Evolutionary conservation across 352 stramenopile genomes (phyloP), one percentile per base, ranked within the genome.

Genomic region (Elongisporangium prolatum): DNA sequence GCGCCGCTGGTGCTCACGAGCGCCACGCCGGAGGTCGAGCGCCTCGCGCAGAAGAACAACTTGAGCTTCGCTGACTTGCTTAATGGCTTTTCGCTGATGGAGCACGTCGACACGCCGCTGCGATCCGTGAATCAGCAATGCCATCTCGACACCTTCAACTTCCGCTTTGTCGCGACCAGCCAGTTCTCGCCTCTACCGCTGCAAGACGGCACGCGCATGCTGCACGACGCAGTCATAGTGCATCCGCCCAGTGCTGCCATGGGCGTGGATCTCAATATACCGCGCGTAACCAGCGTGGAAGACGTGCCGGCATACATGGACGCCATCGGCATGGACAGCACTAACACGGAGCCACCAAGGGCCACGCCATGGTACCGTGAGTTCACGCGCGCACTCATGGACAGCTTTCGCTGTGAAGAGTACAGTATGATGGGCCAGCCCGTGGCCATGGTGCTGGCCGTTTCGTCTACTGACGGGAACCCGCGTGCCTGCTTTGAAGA

Each of bases 341-440:
- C 76, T 47, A 75, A 71, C 34, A 62, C 44, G 18, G 79, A 87
- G 49, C 71, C 79, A 3, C 28, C 28, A 1, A 40, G 28, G 28
- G 28, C 28, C 28, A 77, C 93, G 65, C 69, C 80, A n/a, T 95
- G 86, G 86, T 95, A 93, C 60, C 50, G 60, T 9, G 79, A 84
- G 10, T 95, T 93, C 60, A 89, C 87, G 59, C 67, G 85, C 55
- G 74, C 80, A 47, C 71, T 95, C 17, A 71, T 95, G 59, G 86
- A 93, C 53, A 88, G 80, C 40, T 93, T 95, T 51, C 83, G 81
- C 7, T 92, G 86, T 55, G 82, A 93, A 61, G 84, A 93, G 59
- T 88, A 79, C 60, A 88, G 75, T 57, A 76, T 93, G 52, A 61
- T 95, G 66, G 71, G 71, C 48, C 81, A 93, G 37, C 86, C 86